Evolutionary conservation across 1,139 yeast species (phyloP).

Genomic region (Yamadazyma diospyri): DNA sequence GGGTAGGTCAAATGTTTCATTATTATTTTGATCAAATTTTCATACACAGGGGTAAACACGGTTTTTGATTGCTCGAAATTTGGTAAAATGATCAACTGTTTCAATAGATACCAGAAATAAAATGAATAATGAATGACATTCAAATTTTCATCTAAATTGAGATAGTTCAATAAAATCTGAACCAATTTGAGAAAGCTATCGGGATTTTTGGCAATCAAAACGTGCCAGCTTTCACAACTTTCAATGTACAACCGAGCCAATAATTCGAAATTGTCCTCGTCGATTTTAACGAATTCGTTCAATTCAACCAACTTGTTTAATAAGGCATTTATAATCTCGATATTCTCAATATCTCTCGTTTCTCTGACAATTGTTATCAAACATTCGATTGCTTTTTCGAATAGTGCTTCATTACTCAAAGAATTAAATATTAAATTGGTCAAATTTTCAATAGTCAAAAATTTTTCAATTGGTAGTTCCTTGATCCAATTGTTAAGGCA

Average conservation of each 20-base stretch:
- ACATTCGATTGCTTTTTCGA: conserved; percentile 88
- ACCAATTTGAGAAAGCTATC: conserved; percentile 65
- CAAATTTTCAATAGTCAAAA: conserved; percentile 59
- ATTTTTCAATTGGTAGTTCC: conserved; percentile 71
- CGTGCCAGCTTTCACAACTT: conserved; percentile 96
- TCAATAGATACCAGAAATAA: conserved; percentile 84
- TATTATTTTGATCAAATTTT: conserved; percentile 62
- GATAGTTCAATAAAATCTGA: conserved; percentile 62
- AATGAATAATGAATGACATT: conserved; percentile 90
- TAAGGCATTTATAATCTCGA: conserved; percentile 61
- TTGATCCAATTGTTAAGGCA: conserved; percentile 88
- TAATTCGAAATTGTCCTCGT: conserved; percentile 73
- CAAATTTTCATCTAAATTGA: conserved; percentile 68
- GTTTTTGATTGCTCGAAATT: conserved; percentile 59
- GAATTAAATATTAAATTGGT: conserved; percentile 70
- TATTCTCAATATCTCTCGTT: conserved; percentile 69
- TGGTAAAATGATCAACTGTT: conserved; percentile 64
- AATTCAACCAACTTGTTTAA: conserved; percentile 65
- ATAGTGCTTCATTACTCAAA: conserved; percentile 59
- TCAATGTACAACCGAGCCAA: conserved; percentile 79
- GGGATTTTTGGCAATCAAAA: conserved; percentile 74
- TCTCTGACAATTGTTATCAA: conserved; percentile 74
- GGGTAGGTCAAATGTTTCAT: conserved; percentile 80
- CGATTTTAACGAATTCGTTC: conserved; percentile 47
- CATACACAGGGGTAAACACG: conserved; percentile 59